A percentile compares a stretch with the other conserved stretches of the same genome.
Evolutionary conservation across 2,329 filamentous ascomycete species (phyloP).

Genomic region (Blastomyces silverae): DNA sequence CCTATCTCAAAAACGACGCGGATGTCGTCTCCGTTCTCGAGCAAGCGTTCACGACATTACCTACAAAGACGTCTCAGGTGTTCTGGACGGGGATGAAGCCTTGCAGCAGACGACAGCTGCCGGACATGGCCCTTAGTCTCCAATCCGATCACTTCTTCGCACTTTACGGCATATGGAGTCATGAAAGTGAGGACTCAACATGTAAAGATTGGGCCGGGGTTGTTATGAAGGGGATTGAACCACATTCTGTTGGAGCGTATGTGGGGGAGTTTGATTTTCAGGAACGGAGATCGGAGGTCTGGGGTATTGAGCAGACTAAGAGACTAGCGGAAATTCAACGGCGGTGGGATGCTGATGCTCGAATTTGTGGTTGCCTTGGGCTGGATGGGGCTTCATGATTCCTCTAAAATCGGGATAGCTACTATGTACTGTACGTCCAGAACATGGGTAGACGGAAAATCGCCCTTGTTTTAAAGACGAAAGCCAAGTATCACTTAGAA

Average conservation of each 20-base stretch:
- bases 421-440: background rate
- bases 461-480: too few relatives aligned
- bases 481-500: background rate
- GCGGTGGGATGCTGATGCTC: background rate
- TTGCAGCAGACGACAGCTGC: slow-evolving; percentile 36
- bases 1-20: slow-evolving; percentile 44
- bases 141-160: slow-evolving; percentile 54
- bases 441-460: background rate
- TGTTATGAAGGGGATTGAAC: slow-evolving; percentile 38
- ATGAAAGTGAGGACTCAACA: slow-evolving; percentile 41
- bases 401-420: background rate
- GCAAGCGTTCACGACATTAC: slow-evolving; percentile 43
- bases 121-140: slow-evolving; percentile 51
- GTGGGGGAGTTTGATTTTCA: slow-evolving; percentile 52
- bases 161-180: slow-evolving; percentile 48
- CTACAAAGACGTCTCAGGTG: slow-evolving; percentile 41
- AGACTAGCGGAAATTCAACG: background rate
- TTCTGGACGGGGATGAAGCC: slow-evolving; percentile 51
- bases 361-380: slow-evolving; percentile 7
- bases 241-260: slow-evolving; percentile 46
- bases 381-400: background rate
- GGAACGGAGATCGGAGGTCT: slow-evolving; percentile 43
- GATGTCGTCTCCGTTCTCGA: slow-evolving; percentile 44
- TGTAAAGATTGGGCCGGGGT: slow-evolving; percentile 43
- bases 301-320: slow-evolving; percentile 32